These are phyloP conservation scores for Coniochaeta pulveracea DNA, from an alignment of 2,329 filamentous ascomycete species.

Conservation along the genomic window DNA sequence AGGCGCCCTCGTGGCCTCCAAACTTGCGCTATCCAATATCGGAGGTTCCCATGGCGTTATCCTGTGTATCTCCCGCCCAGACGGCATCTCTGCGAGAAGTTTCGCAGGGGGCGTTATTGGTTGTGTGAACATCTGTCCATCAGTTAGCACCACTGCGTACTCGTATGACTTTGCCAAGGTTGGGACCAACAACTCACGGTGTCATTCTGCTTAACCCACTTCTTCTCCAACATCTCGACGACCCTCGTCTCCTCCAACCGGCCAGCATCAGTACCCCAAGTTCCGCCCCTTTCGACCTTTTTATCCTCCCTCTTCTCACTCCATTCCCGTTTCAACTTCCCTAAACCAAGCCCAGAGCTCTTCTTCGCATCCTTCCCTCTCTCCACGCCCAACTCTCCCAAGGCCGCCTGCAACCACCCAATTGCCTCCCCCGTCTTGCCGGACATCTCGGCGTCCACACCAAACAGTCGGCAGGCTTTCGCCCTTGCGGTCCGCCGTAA, in stretches of 20 bases:
- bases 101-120: constrained; percentile 59
- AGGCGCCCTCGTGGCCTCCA: constrained; percentile 50
- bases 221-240: constrained; percentile 73
- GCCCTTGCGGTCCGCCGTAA: constrained; percentile 65
- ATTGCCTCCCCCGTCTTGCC: constrained; percentile 77
- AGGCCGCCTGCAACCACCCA: constrained; percentile 72
- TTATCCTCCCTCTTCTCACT: constrained; percentile 69
- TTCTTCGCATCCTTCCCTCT: constrained; percentile 35
- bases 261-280: constrained; percentile 77
- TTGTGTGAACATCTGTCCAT: constrained; percentile 66
- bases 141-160: background rate
- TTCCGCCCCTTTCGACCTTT: constrained; percentile 59
- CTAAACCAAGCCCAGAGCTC: constrained; percentile 41
- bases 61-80: constrained; percentile 74
- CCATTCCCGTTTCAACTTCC: constrained; percentile 61
- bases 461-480: constrained; percentile 83
- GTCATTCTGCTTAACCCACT: constrained; percentile 91
- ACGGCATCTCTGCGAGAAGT: constrained; percentile 70
- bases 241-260: constrained; percentile 75
- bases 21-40: constrained; percentile 47
- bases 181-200: constrained; percentile 49
- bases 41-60: constrained; percentile 59
- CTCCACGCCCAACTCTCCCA: constrained; percentile 61
- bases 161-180: background rate
- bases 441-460: constrained; percentile 74